phyloP scores from a whole-genome alignment of 2,329 filamentous ascomycete genomes.

The Trichoderma sp. region DNA sequence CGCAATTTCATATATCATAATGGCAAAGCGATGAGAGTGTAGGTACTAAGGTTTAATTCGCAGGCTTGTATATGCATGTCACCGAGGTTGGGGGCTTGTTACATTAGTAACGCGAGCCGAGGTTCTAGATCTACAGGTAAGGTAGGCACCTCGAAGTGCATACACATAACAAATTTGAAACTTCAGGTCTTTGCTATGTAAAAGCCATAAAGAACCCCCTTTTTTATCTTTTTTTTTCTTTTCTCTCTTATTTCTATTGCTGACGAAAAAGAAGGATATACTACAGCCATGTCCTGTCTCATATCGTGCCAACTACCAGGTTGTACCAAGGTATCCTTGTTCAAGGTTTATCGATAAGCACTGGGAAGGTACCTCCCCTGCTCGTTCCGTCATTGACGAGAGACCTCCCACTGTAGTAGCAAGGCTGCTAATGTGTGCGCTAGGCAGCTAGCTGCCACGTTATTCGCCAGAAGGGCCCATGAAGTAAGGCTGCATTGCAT shows the following conservation, averaged over 20 bases:
- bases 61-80: neutral
- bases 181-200: neutral
- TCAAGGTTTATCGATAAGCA: neutral
- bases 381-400: neutral
- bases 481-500: conserved; percentile 10
- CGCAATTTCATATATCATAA: neutral
- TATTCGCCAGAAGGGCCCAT: conserved; percentile 8
- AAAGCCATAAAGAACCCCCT: no score
- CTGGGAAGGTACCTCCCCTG: neutral
- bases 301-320: no score
- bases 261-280: neutral
- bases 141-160: neutral
- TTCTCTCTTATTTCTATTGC: neutral
- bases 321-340: neutral
- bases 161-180: neutral
- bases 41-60: neutral
- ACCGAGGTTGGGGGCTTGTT: neutral
- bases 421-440: neutral
- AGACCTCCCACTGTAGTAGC: neutral
- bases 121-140: neutral
- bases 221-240: neutral
- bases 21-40: neutral
- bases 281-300: no score
- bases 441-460: conserved; percentile 19
- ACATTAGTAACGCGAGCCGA: neutral